Base-by-base conservation (phyloP, 768 basidiomycete species). In the Gyrodon lividus region DNA sequence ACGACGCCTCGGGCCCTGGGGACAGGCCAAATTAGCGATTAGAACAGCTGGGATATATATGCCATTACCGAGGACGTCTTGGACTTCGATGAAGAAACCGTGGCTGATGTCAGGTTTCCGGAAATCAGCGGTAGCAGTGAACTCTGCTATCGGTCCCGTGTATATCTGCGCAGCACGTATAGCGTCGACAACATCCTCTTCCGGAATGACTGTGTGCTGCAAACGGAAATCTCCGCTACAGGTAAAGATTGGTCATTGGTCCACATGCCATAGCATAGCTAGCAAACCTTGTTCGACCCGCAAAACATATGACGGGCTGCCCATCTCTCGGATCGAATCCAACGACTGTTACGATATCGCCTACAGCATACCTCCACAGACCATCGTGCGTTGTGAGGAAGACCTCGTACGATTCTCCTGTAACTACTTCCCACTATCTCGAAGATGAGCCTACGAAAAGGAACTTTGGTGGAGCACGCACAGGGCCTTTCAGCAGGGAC, bases 1-100 rank as follows among this genome's bases (percentile, higher is more conserved):
- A 12, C 19, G 17, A n/a, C 6, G 51, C 38, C 8, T 41, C 31
- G 6, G 24, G 24, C 17, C 31, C 42, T 44, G 30, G 22, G 48
- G 10, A 23, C 6, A 17, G 24, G 6, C 24, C 24, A 9, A n/a
- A 23, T 19, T 26, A 14, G 7, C 8, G 9, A 30, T 30, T 30
- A 9, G 30, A 30, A 30, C 30, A 12, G 7, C 9, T 30, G 12
- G 30, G 10, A 9, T 3, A 30, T 30, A 30, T 9, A 12, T 9
- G 23, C 2, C 22, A 14, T 47, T 38, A 52, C 51, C 22, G 14
- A 41, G 20, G 2, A 22, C 46, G 1, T 34, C 51, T 33, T n/a
- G 46, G 17, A 52, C 20, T 34, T 54, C 48, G 33, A 54, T 34
- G 33, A 50, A 37, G 34, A 40, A 54, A 22, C 52, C 52, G 24